Evolutionary conservation across 2,329 filamentous ascomycete species (phyloP).

Genomic region (Alternaria solani): DNA sequence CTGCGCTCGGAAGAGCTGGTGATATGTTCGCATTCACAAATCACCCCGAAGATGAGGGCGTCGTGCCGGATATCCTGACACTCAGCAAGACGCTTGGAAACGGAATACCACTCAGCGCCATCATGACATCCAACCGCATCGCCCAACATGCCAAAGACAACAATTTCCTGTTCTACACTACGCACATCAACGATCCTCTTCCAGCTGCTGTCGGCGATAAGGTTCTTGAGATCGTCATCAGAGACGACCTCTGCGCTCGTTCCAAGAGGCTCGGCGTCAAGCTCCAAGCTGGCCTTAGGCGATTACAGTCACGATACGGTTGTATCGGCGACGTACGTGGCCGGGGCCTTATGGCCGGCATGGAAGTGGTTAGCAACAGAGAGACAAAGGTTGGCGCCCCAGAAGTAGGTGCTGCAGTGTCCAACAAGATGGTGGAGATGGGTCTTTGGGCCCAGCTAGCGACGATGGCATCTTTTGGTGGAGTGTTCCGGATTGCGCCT

Average conservation of each 20-base stretch:
- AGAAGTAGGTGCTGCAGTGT: slow-evolving; percentile 60
- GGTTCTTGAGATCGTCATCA: slow-evolving; percentile 67
- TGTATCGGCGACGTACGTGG: slow-evolving; percentile 70
- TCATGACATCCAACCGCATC: slow-evolving; percentile 64
- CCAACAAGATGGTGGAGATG: slow-evolving; percentile 58
- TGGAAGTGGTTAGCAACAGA: slow-evolving; percentile 65
- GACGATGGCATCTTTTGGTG: slow-evolving; percentile 55
- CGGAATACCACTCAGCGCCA: slow-evolving; percentile 66
- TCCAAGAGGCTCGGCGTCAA: slow-evolving; percentile 56
- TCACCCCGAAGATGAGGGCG: slow-evolving; percentile 38
- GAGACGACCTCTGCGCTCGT: slow-evolving; percentile 61
- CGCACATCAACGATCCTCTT: slow-evolving; percentile 69
- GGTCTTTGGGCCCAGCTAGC: slow-evolving; percentile 67
- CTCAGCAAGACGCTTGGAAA: slow-evolving; percentile 69
- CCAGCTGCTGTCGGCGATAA: slow-evolving; percentile 68
- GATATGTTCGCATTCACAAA: slow-evolving; percentile 61
- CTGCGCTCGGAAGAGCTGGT: slow-evolving; percentile 46
- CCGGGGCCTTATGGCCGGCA: slow-evolving; percentile 65
- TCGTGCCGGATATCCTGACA: slow-evolving; percentile 63
- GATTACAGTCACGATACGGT: slow-evolving; percentile 60
- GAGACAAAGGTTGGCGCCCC: slow-evolving; percentile 58
- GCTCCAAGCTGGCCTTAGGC: slow-evolving; percentile 59
- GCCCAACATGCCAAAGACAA: slow-evolving; percentile 58
- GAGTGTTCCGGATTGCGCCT: slow-evolving; percentile 67
- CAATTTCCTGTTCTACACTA: slow-evolving; percentile 67